These are phyloP conservation scores for Panicum hallii DNA, from an alignment of 202 grass and related monocot genomes.

Conservation along the genomic window DNA sequence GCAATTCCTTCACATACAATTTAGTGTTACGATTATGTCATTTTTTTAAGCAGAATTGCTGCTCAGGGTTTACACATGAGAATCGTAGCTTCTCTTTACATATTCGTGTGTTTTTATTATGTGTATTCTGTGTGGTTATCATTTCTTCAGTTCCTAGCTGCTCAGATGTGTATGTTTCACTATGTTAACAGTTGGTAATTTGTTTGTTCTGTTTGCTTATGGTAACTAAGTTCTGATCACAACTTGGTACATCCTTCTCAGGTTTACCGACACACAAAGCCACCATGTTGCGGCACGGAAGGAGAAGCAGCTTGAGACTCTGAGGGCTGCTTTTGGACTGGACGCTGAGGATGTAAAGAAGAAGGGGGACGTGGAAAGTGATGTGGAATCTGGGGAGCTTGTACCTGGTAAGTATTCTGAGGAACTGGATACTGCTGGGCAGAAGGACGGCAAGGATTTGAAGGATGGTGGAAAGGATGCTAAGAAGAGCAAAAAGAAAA, in stretches of 20 bases:
- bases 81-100: not conserved
- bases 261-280: constrained; percentile 78
- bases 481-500: constrained; percentile 55
- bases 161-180: not conserved
- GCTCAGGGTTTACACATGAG: too few relatives aligned
- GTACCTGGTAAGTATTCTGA: constrained; percentile 66
- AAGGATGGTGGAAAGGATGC: constrained; percentile 21
- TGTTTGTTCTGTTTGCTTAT: constrained; percentile 12
- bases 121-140: not conserved
- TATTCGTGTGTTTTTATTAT: not conserved
- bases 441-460: constrained; percentile 37
- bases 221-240: constrained; percentile 22
- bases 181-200: not conserved
- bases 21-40: not conserved
- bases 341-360: constrained; percentile 52
- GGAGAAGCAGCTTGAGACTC: constrained; percentile 86
- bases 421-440: constrained; percentile 35
- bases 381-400: constrained; percentile 92
- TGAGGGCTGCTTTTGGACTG: constrained; percentile 77
- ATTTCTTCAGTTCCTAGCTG: not conserved
- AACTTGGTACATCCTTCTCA: constrained; percentile 41
- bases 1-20: not conserved
- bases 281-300: constrained; percentile 89
- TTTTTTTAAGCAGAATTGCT: not conserved
- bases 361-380: constrained; percentile 71